phyloP scores from a whole-genome alignment of 164 flowering plant genomes.

The Annona cherimola region DNA sequence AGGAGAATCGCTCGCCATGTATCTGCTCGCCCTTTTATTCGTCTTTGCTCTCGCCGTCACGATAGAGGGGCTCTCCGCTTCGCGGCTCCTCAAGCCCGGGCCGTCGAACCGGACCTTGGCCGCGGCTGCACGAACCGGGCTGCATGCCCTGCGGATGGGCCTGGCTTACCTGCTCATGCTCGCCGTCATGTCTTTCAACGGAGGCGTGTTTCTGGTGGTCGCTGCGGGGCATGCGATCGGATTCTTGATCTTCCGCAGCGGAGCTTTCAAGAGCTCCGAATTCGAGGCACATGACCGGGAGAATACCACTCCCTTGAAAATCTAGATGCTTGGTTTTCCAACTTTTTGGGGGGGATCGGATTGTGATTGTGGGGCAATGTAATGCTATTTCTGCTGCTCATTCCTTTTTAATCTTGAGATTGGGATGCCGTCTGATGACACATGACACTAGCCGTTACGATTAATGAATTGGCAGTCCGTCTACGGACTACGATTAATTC shows the following conservation, averaged over 20 bases:
- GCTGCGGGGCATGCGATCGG: constrained; percentile 31
- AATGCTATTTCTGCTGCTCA: background rate
- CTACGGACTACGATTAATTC: too few relatives aligned
- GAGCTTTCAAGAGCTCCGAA: background rate
- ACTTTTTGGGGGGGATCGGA: too few relatives aligned
- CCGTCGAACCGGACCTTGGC: constrained; percentile 2
- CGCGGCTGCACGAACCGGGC: constrained; percentile 15
- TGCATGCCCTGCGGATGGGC: constrained; percentile 24
- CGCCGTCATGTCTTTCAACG: constrained; percentile 36
- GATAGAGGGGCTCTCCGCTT: constrained; percentile 32
- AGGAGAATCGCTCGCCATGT: constrained; percentile 29
- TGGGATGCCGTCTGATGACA: too few relatives aligned
- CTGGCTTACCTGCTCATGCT: constrained; percentile 39
- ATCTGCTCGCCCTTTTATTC: constrained; percentile 29
- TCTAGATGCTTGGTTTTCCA: background rate
- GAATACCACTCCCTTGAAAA: constrained; percentile 6
- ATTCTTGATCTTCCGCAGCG: constrained; percentile 18
- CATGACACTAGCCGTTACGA: too few relatives aligned
- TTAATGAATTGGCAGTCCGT: too few relatives aligned
- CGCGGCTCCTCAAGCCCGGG: constrained; percentile 6
- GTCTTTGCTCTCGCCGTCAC: constrained; percentile 24
- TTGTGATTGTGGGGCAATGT: too few relatives aligned
- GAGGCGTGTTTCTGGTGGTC: constrained; percentile 19
- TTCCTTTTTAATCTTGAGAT: too few relatives aligned
- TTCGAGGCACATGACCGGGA: background rate